phyloP scores from a whole-genome alignment of 805 yeast species.

The Metschnikowia reukaufii region DNA sequence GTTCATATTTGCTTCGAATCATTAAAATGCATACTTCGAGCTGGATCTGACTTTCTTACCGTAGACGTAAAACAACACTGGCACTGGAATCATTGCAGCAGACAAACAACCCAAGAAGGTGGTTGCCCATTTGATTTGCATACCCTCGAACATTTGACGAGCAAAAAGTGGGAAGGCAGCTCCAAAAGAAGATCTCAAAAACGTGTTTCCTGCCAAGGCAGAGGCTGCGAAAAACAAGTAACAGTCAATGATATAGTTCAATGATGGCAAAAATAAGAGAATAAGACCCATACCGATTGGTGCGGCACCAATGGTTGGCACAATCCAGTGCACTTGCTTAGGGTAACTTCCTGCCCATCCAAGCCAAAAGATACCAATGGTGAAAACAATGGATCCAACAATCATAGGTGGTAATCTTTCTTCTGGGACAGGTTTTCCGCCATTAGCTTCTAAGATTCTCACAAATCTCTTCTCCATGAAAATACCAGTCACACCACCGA shows the following conservation, averaged over 20 bases:
- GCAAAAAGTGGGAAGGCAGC: constrained; percentile 71
- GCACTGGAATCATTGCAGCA: constrained; percentile 60
- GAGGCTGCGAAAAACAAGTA: constrained; percentile 75
- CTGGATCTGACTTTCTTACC: constrained; percentile 46
- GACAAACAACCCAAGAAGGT: constrained; percentile 65
- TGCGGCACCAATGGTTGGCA: constrained; percentile 65
- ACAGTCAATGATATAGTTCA: constrained; percentile 71
- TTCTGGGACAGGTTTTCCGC: constrained; percentile 23
- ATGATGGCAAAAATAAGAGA: constrained; percentile 64
- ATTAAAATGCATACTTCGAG: constrained; percentile 45
- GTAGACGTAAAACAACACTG: constrained; percentile 59
- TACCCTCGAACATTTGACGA: constrained; percentile 61
- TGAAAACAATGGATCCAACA: constrained; percentile 18
- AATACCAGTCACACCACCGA: constrained; percentile 57
- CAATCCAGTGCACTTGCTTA: constrained; percentile 23
- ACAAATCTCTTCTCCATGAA: constrained; percentile 56
- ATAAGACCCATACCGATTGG: constrained; percentile 55
- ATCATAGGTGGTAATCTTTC: constrained; percentile 25
- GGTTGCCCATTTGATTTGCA: constrained; percentile 82
- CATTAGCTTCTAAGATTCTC: constrained; percentile 33
- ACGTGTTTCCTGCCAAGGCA: constrained; percentile 47
- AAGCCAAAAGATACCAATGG: constrained; percentile 22
- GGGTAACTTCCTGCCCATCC: constrained; percentile 24
- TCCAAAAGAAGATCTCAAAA: constrained; percentile 66
- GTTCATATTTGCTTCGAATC: neutral